Evolutionary conservation across 257 asterid species (phyloP).

Genomic region (Voacanga thouarsii): DNA sequence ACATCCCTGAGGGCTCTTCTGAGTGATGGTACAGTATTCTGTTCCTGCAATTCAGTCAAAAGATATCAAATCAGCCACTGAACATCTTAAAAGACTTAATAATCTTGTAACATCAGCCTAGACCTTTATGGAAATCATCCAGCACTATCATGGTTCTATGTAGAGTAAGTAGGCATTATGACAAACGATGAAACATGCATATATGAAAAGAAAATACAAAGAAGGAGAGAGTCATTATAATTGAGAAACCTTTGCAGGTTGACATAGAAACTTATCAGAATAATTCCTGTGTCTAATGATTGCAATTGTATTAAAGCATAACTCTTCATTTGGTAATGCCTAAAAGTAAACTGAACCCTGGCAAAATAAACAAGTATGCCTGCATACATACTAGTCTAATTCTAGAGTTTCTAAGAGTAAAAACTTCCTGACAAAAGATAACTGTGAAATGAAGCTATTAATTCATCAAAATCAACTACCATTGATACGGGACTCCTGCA

Average conservation of each 20-base stretch:
- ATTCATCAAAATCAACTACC: constrained; percentile 5
- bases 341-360: not conserved
- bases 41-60: constrained; percentile 61
- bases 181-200: not conserved
- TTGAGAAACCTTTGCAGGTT: not conserved
- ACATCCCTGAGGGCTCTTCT: constrained; percentile 93
- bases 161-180: not conserved
- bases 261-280: not conserved
- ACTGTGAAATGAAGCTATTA: not conserved
- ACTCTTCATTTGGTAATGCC: not conserved
- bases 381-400: not conserved
- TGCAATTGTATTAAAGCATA: not conserved
- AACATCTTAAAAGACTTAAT: not conserved
- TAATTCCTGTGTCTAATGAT: not conserved
- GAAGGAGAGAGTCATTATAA: not conserved
- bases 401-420: not conserved
- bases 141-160: not conserved
- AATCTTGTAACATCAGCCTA: not conserved
- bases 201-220: not conserved
- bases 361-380: no score
- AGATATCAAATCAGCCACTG: constrained; percentile 11
- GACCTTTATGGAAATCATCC: not conserved
- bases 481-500: not conserved
- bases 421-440: not conserved
- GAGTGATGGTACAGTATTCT: constrained; percentile 72